These are phyloP conservation scores for Balakata baccata DNA, from an alignment of 345 rosid genomes.

Conservation along the genomic window DNA sequence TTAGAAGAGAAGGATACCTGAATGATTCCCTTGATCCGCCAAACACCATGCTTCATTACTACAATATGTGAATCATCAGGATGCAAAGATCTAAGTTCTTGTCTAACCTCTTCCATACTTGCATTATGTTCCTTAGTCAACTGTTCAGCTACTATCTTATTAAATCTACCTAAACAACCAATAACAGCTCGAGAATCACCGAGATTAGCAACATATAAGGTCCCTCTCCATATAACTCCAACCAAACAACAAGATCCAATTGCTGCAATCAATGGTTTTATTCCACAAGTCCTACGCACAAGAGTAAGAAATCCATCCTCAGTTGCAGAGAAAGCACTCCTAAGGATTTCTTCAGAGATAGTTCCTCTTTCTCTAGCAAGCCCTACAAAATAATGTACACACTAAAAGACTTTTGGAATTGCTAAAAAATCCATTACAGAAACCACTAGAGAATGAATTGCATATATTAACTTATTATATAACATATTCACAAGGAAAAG, in stretches of 20 bases:
- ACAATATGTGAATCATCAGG: conserved; percentile 84
- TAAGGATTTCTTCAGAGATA: conserved; percentile 68
- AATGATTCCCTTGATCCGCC: conserved; percentile 98
- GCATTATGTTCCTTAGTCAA: conserved; percentile 86
- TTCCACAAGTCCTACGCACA: conserved; percentile 58
- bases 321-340: conserved; percentile 67
- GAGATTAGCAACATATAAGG: conserved; percentile 73
- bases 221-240: conserved; percentile 82
- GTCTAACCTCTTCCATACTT: conserved; percentile 79
- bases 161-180: conserved; percentile 54
- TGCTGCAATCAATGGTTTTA: conserved; percentile 82
- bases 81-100: conserved; percentile 79
- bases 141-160: conserved; percentile 78
- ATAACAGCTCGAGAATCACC: conserved; percentile 98
- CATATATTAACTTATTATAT: neutral
- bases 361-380: conserved; percentile 52
- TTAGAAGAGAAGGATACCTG: conserved; percentile 53
- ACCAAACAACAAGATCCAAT: conserved; percentile 90
- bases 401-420: conserved; percentile 3
- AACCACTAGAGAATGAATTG: neutral
- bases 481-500: neutral
- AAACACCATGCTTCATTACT: conserved; percentile 79
- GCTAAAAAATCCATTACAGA: conserved; percentile 7
- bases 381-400: conserved; percentile 39
- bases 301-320: conserved; percentile 90